Evolutionary conservation across 306 rosid genomes (phyloP), one percentile per base, ranked within the genome.

Genomic region (Ormosia semicastrata): DNA sequence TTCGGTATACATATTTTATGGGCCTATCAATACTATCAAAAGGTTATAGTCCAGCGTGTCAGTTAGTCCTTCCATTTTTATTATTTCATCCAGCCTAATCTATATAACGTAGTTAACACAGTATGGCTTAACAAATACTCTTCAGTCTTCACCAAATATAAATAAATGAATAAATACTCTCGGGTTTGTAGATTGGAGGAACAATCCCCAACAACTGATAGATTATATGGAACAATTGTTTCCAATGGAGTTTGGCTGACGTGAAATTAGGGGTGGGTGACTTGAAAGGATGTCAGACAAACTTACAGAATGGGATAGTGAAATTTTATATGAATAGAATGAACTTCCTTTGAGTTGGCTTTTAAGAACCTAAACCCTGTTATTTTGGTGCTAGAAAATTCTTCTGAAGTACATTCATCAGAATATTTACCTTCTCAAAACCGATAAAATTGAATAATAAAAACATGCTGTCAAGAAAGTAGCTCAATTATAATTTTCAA

Each of bases 381-480:
- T 77, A 66, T 39, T 37, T 13, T 39, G 57, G 54, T 34, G 29
- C 64, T 63, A 10, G 15, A 64, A 50, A 34, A 54, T 9, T 63
- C 17, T 75, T 60, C 60, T 76, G 50, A 62, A 63, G 11, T 47
- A 34, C 72, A 59, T 70, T 7, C 8, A 71, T 47, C 69, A 57
- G 60, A 69, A 15, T 66, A 78, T 79, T 29, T 57, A 44, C 41
- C 63, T 57, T 69, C 63, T 69, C 5, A 57, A 44, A 68, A 79
- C 64, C 47, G 24, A 47, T 57, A 49, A 65, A 2, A 56, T 9
- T 54, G 43, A 52, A 52, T 53, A 29, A 56, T 79, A 41, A 41
- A 58, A 46, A 56, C 68, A 10, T 56, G 37, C 24, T 0, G n/a
- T 57, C 46, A 41, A 43, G 40, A 37, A 66, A 47, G 53, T 59